Percentiles rank a stretch among this genome's conserved stretches.
These are phyloP conservation scores for Clohesyomyces aquaticus DNA, from an alignment of 495 filamentous ascomycete species.

Conservation along the genomic window DNA sequence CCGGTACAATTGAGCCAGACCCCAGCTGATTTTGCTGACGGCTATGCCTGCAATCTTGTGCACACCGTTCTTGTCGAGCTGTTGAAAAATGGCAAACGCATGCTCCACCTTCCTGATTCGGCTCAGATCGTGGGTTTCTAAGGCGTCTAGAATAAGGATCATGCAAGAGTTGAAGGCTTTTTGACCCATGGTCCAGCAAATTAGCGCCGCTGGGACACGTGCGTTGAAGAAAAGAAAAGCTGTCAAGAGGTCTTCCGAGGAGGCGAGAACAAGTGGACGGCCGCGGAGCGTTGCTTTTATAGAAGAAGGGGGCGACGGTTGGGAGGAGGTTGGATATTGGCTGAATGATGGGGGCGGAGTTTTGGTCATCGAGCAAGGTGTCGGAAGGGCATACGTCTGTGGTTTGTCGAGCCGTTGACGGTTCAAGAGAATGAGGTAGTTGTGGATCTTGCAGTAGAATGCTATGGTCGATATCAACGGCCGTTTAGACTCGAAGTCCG, in stretches of 20 bases:
- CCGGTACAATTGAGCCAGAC: slow-evolving; percentile 31
- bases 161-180: slow-evolving; percentile 56
- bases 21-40: slow-evolving; percentile 45
- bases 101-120: slow-evolving; percentile 46
- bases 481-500: neutral
- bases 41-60: slow-evolving; percentile 52
- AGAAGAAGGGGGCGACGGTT: slow-evolving; percentile 5
- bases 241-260: slow-evolving; percentile 47
- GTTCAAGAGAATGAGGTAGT: slow-evolving; percentile 53
- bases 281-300: slow-evolving; percentile 44
- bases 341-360: slow-evolving; percentile 10
- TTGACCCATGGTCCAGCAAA: slow-evolving; percentile 55
- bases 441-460: slow-evolving; percentile 53
- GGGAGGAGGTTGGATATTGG: slow-evolving; percentile 20
- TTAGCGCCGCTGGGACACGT: slow-evolving; percentile 49
- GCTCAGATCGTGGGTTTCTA: slow-evolving; percentile 49
- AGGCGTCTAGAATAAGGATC: slow-evolving; percentile 51
- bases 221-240: slow-evolving; percentile 54
- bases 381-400: neutral
- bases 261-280: slow-evolving; percentile 50
- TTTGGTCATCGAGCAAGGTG: neutral
- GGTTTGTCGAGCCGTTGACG: slow-evolving; percentile 48
- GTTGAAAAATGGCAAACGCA: slow-evolving; percentile 50
- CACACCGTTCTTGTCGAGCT: slow-evolving; percentile 50
- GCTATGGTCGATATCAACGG: slow-evolving; percentile 28